Conservation (phyloP, 2,329 filamentous ascomycete genomes). For the Teratosphaeria epicoccoides region DNA sequence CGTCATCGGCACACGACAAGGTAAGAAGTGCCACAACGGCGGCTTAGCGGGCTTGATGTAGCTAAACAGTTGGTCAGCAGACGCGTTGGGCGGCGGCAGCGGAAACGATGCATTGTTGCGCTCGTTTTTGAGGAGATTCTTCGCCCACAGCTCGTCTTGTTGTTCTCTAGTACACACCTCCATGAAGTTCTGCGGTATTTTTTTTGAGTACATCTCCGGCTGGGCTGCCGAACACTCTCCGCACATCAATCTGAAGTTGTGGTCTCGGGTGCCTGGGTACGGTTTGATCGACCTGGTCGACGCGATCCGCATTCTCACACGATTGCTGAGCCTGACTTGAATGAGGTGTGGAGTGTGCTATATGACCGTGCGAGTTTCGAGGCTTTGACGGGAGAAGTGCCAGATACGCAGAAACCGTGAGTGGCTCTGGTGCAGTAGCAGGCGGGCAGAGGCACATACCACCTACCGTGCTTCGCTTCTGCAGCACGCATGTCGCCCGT, state of each 20-base stretch:
- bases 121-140: not conserved
- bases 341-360: not conserved
- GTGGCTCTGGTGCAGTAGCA: not conserved
- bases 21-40: not conserved
- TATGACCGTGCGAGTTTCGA: not conserved
- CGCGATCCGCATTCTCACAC: not conserved
- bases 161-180: not conserved
- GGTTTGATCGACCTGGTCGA: not conserved
- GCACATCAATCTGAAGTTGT: not conserved
- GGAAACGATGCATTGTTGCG: not conserved
- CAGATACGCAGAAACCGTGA: not conserved
- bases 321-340: not conserved
- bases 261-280: not conserved
- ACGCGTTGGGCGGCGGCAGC: not conserved
- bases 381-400: not conserved
- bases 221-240: not conserved
- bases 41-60: not conserved
- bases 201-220: not conserved
- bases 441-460: not conserved
- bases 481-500: not conserved
- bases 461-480: not conserved
- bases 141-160: not conserved
- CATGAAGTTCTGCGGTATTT: not conserved
- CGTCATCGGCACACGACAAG: not conserved
- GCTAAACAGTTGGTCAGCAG: not conserved